Evolutionary conservation across 2,329 filamentous ascomycete genomes (phyloP).

Genomic region (Epicoccum sorghinum): DNA sequence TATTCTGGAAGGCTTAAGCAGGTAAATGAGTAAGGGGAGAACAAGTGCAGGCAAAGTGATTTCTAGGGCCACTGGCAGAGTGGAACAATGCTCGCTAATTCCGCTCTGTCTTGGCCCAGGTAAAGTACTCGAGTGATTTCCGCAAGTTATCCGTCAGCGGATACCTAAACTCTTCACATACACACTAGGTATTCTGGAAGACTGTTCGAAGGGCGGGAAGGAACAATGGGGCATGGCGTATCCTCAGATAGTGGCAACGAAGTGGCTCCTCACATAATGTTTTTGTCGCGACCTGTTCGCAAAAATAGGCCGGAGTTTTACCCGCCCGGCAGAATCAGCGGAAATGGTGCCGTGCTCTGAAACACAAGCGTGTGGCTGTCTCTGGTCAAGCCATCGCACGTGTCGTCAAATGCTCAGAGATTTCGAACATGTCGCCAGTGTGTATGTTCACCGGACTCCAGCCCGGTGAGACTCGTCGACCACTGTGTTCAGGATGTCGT

Average conservation of each 20-base stretch:
- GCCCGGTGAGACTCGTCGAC: conserved; percentile 14
- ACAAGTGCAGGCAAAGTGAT: conserved; percentile 3
- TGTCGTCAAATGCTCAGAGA: conserved; percentile 22
- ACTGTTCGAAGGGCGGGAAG: conserved; percentile 3
- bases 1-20: conserved; percentile 17
- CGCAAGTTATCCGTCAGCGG: conserved; percentile 1
- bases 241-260: conserved; percentile 7
- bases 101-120: conserved; percentile 5
- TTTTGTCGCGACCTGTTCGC: not conserved
- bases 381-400: conserved; percentile 17
- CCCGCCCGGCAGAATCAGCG: conserved; percentile 9
- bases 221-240: not conserved
- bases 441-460: conserved; percentile 16
- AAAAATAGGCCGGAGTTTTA: conserved; percentile 8
- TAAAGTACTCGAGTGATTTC: not conserved
- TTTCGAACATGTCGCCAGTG: conserved; percentile 14
- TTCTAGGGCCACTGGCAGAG: not conserved
- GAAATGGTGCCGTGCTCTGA: conserved; percentile 10
- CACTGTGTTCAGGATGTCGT: not conserved
- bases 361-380: conserved; percentile 17
- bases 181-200: conserved; percentile 4
- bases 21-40: conserved; percentile 15
- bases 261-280: not conserved
- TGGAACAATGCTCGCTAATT: conserved; percentile 4
- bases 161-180: not conserved